phyloP scores from a whole-genome alignment of 2,329 filamentous ascomycete species.

The Furcasterigmium furcatum region DNA sequence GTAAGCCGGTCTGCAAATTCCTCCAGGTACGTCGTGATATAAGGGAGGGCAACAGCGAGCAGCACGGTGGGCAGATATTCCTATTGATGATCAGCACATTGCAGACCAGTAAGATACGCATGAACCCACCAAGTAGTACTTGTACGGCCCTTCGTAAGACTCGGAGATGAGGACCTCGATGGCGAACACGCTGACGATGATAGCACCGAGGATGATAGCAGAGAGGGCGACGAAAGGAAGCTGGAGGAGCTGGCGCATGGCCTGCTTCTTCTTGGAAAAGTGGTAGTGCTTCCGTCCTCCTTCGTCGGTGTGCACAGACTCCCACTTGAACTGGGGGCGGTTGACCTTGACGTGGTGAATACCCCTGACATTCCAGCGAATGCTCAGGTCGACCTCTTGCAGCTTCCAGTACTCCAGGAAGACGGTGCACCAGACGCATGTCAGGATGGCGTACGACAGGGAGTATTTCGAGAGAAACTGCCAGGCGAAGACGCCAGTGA shows the following conservation, averaged over 20 bases:
- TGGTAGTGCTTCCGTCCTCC: constrained; percentile 59
- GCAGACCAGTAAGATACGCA: constrained; percentile 4
- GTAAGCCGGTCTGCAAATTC: constrained; percentile 60
- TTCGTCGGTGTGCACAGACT: constrained; percentile 58
- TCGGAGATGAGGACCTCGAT: constrained; percentile 75
- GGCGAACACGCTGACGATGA: constrained; percentile 68
- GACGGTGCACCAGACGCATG: constrained; percentile 66
- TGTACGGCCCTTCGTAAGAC: constrained; percentile 67
- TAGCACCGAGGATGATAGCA: constrained; percentile 54
- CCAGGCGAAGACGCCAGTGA: constrained; percentile 67
- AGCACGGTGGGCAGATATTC: constrained; percentile 71
- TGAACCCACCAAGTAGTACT: constrained; percentile 52
- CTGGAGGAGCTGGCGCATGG: constrained; percentile 64
- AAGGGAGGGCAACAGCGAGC: constrained; percentile 63
- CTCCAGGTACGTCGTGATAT: constrained; percentile 61
- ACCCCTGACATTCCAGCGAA: constrained; percentile 70
- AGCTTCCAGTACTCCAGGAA: constrained; percentile 82
- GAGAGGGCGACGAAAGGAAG: constrained; percentile 65
- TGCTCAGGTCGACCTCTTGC: constrained; percentile 65
- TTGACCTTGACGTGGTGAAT: constrained; percentile 65
- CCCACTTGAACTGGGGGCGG: constrained; percentile 61
- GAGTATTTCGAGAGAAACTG: constrained; percentile 68
- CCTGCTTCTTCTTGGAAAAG: constrained; percentile 63
- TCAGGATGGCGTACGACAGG: constrained; percentile 62
- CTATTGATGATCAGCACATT: constrained; percentile 27